Evolutionary conservation across 2,329 filamentous ascomycete species (phyloP).

Genomic region (Sclerotinia minor): DNA sequence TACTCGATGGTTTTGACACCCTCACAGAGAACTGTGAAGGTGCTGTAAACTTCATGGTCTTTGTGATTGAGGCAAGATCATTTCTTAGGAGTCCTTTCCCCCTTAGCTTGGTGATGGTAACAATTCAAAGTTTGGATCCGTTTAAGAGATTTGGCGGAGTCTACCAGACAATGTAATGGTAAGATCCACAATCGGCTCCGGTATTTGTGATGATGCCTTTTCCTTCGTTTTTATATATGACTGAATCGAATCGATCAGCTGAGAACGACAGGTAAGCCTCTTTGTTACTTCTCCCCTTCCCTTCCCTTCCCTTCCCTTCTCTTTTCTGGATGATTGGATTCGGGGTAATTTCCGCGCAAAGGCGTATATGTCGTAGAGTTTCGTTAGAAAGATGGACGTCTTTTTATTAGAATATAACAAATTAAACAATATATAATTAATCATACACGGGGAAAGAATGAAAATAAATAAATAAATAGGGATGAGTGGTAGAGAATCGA

Average conservation of each 20-base stretch:
- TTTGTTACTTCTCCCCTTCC: conserved; percentile 10
- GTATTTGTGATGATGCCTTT: conserved; percentile 2
- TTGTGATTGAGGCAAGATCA: conserved; percentile 39
- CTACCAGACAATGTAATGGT: not conserved
- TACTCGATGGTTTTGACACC: conserved; percentile 39
- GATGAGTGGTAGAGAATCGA: conserved; percentile 21
- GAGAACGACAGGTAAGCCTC: conserved; percentile 4
- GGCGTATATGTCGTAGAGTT: not conserved
- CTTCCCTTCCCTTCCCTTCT: not conserved
- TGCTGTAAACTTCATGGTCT: conserved; percentile 44
- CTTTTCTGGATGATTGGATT: not conserved
- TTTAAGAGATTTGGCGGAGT: conserved; percentile 10
- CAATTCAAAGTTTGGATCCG: conserved; percentile 22
- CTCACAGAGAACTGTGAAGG: conserved; percentile 44
- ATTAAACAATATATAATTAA: conserved; percentile 24
- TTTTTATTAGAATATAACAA: not conserved
- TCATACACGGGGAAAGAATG: conserved; percentile 18
- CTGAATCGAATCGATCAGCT: conserved; percentile 20
- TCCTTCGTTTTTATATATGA: conserved; percentile 21
- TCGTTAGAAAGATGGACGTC: not conserved
- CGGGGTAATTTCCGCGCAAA: conserved; percentile 1
- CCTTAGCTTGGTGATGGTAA: conserved; percentile 27
- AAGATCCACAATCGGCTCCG: conserved; percentile 22
- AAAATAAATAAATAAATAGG: not conserved
- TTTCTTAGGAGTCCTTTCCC: conserved; percentile 36